A percentile compares a stretch with the other conserved stretches of the same genome.
Evolutionary conservation across 352 stramenopile species (phyloP).

Genomic region (Globisporangium carolinianum): DNA sequence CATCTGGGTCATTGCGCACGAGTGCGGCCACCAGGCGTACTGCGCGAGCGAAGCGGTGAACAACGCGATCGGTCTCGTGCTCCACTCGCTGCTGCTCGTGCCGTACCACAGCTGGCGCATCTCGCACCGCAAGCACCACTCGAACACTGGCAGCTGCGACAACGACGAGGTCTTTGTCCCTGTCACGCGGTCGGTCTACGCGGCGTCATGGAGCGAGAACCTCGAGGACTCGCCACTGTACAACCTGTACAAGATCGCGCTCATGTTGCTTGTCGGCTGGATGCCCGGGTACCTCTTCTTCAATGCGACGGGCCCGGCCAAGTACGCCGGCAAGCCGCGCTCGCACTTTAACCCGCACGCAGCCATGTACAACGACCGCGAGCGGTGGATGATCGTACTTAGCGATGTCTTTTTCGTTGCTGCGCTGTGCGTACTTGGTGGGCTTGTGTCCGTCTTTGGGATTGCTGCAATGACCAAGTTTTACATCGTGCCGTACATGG

Average conservation of each 20-base stretch:
- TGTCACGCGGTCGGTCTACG: slow-evolving; percentile 64
- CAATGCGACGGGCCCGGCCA: slow-evolving; percentile 89
- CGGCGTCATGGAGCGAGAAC: slow-evolving; percentile 55
- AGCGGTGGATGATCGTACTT: slow-evolving; percentile 90
- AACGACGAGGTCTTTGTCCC: slow-evolving; percentile 98
- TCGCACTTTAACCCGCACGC: slow-evolving; percentile 96
- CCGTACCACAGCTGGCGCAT: slow-evolving; percentile 98
- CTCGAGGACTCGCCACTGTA: slow-evolving; percentile 93
- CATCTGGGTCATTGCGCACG: slow-evolving; percentile 96
- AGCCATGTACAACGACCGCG: slow-evolving; percentile 91
- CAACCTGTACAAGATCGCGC: slow-evolving; percentile 91
- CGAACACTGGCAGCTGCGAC: slow-evolving; percentile 91
- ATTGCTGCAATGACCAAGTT: slow-evolving; percentile 85
- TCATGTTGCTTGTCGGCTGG: slow-evolving; percentile 94
- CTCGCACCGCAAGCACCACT: slow-evolving; percentile 95
- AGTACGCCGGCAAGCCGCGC: slow-evolving; percentile 80
- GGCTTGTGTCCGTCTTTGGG: slow-evolving; percentile 57
- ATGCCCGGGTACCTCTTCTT: slow-evolving; percentile 97
- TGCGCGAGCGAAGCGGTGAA: slow-evolving; percentile 92
- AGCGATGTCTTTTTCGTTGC: slow-evolving; percentile 88
- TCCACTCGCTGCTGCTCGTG: slow-evolving; percentile 96
- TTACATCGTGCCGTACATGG: slow-evolving; percentile 95
- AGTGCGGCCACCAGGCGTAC: slow-evolving; percentile 97
- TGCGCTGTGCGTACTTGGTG: slow-evolving; percentile 48
- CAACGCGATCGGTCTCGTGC: slow-evolving; percentile 93